Conservation (phyloP, 345 rosid genomes). For the Trapa bicornis region DNA sequence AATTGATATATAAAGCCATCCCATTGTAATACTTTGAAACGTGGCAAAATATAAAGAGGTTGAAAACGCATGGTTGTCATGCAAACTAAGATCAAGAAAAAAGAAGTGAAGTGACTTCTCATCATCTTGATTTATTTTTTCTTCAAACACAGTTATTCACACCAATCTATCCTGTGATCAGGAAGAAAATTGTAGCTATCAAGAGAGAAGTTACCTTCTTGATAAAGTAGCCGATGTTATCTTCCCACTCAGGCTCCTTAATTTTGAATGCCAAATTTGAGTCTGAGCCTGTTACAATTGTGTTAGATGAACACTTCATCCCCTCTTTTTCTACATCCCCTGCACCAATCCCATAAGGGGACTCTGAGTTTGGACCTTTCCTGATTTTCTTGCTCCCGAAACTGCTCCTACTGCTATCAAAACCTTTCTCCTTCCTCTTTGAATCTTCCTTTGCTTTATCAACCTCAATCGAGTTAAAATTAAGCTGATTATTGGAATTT, state of each 20-base stretch:
- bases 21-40: no score
- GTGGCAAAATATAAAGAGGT: not conserved
- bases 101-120: not conserved
- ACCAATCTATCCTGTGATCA: no score
- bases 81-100: not conserved
- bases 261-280: slow-evolving; percentile 1
- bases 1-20: not conserved
- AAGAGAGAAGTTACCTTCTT: slow-evolving; percentile 42
- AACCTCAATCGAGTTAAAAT: not conserved
- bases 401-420: slow-evolving; percentile 34
- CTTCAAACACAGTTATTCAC: not conserved
- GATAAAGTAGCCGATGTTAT: slow-evolving; percentile 60
- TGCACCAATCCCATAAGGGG: slow-evolving; percentile 36
- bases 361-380: slow-evolving; percentile 38
- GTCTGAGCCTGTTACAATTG: not conserved
- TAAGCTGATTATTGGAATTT: not conserved
- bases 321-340: slow-evolving; percentile 15
- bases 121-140: not conserved
- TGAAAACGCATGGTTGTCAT: not conserved
- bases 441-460: slow-evolving; percentile 35
- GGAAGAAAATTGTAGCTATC: no score
- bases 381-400: slow-evolving; percentile 79
- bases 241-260: slow-evolving; percentile 40
- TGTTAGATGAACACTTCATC: not conserved
- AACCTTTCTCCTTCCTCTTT: slow-evolving; percentile 61